phyloP scores from a whole-genome alignment of 83 land plant genomes.

The Isoetes engelmannii region DNA sequence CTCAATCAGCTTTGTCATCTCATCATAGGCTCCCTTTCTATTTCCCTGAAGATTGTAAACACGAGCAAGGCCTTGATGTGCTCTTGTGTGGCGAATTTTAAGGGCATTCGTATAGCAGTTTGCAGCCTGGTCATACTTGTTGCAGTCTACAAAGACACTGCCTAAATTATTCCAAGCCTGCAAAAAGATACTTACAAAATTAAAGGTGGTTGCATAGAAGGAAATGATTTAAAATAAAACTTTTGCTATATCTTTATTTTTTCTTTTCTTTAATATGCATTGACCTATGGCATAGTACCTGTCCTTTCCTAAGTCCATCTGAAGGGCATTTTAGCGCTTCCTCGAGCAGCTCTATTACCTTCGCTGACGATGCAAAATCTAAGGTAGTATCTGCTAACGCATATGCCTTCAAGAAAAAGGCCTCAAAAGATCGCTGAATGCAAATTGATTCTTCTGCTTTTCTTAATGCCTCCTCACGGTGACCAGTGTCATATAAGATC shows the following conservation, averaged over 20 bases:
- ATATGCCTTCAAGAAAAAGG: conserved; percentile 86
- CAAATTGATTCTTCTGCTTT: conserved; percentile 84
- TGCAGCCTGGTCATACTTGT: conserved; percentile 68
- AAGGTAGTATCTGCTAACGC: conserved; percentile 70
- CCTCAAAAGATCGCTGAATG: conserved; percentile 83
- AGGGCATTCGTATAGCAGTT: conserved; percentile 83
- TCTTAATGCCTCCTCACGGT: conserved; percentile 77
- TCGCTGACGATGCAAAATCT: conserved; percentile 50
- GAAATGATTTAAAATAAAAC: not conserved
- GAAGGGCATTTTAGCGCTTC: conserved; percentile 86
- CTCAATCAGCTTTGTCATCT: conserved; percentile 97
- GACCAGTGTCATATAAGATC: conserved; percentile 91
- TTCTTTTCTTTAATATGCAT: not conserved
- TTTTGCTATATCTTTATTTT: not conserved
- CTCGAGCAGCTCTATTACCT: conserved; percentile 73
- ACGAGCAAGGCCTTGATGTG: conserved; percentile 96
- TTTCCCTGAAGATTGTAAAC: conserved; percentile 73
- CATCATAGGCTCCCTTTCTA: conserved; percentile 84
- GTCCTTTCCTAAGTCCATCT: conserved; percentile 97
- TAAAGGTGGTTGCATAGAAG: not conserved
- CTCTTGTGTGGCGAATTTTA: conserved; percentile 88
- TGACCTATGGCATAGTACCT: conserved; percentile 34
- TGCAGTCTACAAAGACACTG: conserved; percentile 85
- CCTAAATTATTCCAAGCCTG: conserved; percentile 94
- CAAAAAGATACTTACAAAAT: conserved; percentile 2